phyloP scores from a whole-genome alignment of 768 basidiomycete genomes.

The Scleroderma bovista region DNA sequence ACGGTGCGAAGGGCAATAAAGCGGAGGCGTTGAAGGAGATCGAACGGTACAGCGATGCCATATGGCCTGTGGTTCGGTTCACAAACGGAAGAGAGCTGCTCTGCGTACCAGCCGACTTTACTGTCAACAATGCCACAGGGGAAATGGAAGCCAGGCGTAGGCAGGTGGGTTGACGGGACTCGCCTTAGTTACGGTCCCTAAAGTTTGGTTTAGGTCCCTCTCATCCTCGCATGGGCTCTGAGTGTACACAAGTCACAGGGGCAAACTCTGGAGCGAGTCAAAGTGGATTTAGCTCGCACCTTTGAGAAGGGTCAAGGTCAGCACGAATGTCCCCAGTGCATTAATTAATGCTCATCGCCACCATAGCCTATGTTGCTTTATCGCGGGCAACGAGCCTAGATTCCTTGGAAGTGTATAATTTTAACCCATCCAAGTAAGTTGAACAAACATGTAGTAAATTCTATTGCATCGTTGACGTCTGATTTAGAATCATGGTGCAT shows the following conservation, averaged over 20 bases:
- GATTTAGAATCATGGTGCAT: slow-evolving; percentile 55
- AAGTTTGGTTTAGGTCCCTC: slow-evolving; percentile 36
- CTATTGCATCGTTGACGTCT: background rate
- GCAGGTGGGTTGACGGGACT: slow-evolving; percentile 38
- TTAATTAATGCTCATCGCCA: background rate
- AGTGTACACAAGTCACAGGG: slow-evolving; percentile 90
- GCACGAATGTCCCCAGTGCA: background rate
- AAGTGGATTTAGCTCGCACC: slow-evolving; percentile 65
- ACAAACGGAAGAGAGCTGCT: slow-evolving; percentile 41
- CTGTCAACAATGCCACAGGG: slow-evolving; percentile 56
- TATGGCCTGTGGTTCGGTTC: slow-evolving; percentile 64
- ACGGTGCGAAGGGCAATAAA: slow-evolving; percentile 28
- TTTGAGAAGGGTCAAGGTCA: slow-evolving; percentile 81
- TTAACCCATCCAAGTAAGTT: slow-evolving; percentile 52
- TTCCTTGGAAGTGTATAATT: slow-evolving; percentile 59
- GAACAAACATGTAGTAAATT: background rate
- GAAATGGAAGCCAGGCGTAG: slow-evolving; percentile 51
- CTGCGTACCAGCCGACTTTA: slow-evolving; percentile 55
- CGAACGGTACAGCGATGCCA: slow-evolving; percentile 19
- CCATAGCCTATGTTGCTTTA: slow-evolving; percentile 61
- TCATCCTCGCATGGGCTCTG: slow-evolving; percentile 82
- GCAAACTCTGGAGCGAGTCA: slow-evolving; percentile 80
- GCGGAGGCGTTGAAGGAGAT: slow-evolving; percentile 11
- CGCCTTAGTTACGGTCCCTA: background rate
- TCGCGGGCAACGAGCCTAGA: slow-evolving; percentile 69